Percentiles rank a stretch among this genome's conserved stretches.
These are phyloP conservation scores for Aspergillus nomiae DNA, from an alignment of 2,329 filamentous ascomycete species.

Conservation along the genomic window DNA sequence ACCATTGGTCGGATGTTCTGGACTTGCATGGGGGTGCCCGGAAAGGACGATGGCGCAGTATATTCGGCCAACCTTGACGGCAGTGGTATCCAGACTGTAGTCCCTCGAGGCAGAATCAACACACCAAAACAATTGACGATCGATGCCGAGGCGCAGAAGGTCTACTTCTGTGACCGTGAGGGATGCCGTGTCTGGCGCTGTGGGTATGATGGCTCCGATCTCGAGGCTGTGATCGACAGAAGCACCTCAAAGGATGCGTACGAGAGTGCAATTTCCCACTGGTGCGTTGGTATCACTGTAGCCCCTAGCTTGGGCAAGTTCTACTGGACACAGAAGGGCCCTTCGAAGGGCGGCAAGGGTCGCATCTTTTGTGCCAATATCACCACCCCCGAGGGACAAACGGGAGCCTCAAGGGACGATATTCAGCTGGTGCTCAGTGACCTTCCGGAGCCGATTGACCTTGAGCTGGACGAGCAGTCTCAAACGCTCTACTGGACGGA, in stretches of 20 bases:
- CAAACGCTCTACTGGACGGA: slow-evolving; percentile 62
- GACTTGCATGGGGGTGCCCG: slow-evolving; percentile 53
- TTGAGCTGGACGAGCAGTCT: slow-evolving; percentile 54
- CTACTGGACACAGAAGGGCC: slow-evolving; percentile 65
- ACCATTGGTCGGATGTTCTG: slow-evolving; percentile 47
- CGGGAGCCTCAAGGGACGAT: slow-evolving; percentile 42
- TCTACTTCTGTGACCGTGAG: slow-evolving; percentile 50
- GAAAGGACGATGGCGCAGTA: slow-evolving; percentile 46
- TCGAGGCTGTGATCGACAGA: slow-evolving; percentile 42
- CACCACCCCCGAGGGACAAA: slow-evolving; percentile 37
- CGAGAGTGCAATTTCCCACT: slow-evolving; percentile 28
- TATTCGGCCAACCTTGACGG: slow-evolving; percentile 55
- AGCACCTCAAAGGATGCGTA: slow-evolving; percentile 28
- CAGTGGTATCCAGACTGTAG: slow-evolving; percentile 44
- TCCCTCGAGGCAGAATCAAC: slow-evolving; percentile 49
- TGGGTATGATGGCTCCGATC: slow-evolving; percentile 37
- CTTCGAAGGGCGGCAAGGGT: slow-evolving; percentile 53
- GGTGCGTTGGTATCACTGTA: slow-evolving; percentile 61
- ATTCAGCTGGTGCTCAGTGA: slow-evolving; percentile 46
- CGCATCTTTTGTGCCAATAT: slow-evolving; percentile 56
- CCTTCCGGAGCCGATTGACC: slow-evolving; percentile 60
- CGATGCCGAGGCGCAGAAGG: slow-evolving; percentile 26
- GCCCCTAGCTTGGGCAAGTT: slow-evolving; percentile 47
- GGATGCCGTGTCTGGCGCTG: slow-evolving; percentile 41
- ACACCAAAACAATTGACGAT: slow-evolving; percentile 51